A percentile compares a stretch with the other conserved stretches of the same genome.
Conservation (phyloP, 2,329 filamentous ascomycete species). For the Fusarium austroafricanum region DNA sequence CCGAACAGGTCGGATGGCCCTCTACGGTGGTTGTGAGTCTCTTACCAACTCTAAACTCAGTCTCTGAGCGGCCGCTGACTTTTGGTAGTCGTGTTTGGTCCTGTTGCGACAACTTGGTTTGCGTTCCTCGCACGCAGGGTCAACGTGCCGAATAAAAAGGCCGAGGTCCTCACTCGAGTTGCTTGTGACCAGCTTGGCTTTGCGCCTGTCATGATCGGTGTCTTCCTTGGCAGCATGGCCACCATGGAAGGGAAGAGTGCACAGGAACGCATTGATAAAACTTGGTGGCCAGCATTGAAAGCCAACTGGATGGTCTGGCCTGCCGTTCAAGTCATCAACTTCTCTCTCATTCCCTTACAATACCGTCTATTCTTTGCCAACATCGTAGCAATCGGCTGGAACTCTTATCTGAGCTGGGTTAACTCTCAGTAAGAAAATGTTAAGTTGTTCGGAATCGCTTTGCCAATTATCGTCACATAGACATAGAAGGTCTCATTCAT, state of each 20-base stretch:
- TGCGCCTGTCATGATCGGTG: conserved; percentile 82
- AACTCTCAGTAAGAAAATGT: conserved; percentile 58
- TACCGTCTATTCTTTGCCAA: conserved; percentile 90
- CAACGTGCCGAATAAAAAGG: conserved; percentile 70
- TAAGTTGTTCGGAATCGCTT: background rate
- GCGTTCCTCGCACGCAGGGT: conserved; percentile 79
- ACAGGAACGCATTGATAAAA: conserved; percentile 75
- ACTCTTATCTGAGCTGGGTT: conserved; percentile 72
- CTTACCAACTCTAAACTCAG: background rate
- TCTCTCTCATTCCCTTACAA: conserved; percentile 85
- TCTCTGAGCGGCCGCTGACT: conserved; percentile 16
- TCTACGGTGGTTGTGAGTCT: conserved; percentile 79
- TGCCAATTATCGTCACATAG: conserved; percentile 17
- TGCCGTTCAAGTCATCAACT: conserved; percentile 85
- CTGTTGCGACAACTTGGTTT: conserved; percentile 89
- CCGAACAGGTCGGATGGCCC: conserved; percentile 81
- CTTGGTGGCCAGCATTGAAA: conserved; percentile 77
- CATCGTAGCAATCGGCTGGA: conserved; percentile 76
- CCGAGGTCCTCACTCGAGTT: conserved; percentile 82
- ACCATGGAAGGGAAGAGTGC: conserved; percentile 75
- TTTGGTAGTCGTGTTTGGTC: conserved; percentile 79
- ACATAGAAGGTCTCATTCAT: conserved; percentile 38
- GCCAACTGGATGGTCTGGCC: conserved; percentile 94
- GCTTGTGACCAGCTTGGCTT: conserved; percentile 84
- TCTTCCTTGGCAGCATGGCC: conserved; percentile 88